A percentile compares a stretch with the other conserved stretches of the same genome.
phyloP scores from a whole-genome alignment of 495 filamentous ascomycete genomes.

The Neurospora sp. region DNA sequence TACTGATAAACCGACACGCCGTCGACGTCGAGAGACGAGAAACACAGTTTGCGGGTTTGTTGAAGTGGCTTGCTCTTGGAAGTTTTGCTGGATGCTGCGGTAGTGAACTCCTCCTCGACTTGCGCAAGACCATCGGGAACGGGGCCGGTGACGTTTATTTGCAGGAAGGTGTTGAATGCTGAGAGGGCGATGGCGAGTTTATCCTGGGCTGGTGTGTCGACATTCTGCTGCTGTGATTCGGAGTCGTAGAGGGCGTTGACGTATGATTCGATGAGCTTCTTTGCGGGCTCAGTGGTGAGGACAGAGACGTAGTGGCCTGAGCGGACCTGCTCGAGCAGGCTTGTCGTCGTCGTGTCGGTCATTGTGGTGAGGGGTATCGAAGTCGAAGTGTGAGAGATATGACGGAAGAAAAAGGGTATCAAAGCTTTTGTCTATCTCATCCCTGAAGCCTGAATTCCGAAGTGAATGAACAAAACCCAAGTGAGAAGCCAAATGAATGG shows the following conservation, averaged over 20 bases:
- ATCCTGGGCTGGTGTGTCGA: background rate
- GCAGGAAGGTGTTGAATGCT: conserved; percentile 74
- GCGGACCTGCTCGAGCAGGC: conserved; percentile 2
- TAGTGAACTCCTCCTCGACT: conserved; percentile 18
- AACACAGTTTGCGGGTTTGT: conserved; percentile 26
- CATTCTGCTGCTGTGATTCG: conserved; percentile 30
- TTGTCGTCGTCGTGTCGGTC: background rate
- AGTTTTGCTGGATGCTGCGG: conserved; percentile 8
- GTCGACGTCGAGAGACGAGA: conserved; percentile 62
- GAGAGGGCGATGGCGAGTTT: conserved; percentile 52
- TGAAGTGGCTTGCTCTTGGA: background rate
- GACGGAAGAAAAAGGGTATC: background rate
- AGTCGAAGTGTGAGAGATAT: background rate
- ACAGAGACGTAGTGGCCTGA: conserved; percentile 16
- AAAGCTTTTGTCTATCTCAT: background rate
- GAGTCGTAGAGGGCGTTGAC: background rate
- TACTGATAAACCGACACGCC: conserved; percentile 79
- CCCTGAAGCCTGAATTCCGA: background rate
- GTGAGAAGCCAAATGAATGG: background rate
- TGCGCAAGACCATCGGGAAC: conserved; percentile 41
- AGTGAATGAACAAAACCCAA: background rate
- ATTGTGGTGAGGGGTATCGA: background rate
- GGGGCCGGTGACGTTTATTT: conserved; percentile 86
- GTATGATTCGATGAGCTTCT: conserved; percentile 9
- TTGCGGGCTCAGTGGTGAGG: conserved; percentile 8